Conservation (phyloP, 148 eudicot species). For the Polygonum maritimum region DNA sequence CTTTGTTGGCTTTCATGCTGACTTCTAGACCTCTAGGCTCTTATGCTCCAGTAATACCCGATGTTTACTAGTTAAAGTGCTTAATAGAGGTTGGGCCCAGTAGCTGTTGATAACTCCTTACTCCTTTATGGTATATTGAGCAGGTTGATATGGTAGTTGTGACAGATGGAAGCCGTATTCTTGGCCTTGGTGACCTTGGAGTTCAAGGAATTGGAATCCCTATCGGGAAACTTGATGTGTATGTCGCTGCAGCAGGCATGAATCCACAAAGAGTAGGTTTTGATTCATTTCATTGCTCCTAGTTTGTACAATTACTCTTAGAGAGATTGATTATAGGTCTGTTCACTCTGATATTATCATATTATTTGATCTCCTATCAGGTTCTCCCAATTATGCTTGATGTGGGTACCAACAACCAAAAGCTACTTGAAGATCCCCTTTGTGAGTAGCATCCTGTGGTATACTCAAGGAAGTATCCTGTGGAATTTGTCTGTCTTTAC, state of each 20-base stretch:
- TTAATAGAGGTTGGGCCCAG: not conserved
- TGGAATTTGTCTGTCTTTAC: slow-evolving; percentile 3
- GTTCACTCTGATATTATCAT: not conserved
- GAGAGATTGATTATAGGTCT: not conserved
- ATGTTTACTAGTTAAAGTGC: not conserved
- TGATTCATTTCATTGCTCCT: not conserved
- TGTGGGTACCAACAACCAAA: slow-evolving; percentile 93
- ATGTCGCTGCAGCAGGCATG: slow-evolving; percentile 99
- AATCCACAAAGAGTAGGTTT: slow-evolving; percentile 81
- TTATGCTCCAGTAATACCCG: not conserved
- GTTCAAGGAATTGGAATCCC: slow-evolving; percentile 99
- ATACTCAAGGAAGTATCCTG: not conserved
- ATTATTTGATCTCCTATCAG: slow-evolving; percentile 23
- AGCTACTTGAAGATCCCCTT: slow-evolving; percentile 80
- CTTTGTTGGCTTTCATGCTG: not conserved
- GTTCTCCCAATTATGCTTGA: slow-evolving; percentile 97
- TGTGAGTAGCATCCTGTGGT: slow-evolving; percentile 45
- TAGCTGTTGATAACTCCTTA: not conserved
- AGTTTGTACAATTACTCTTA: not conserved
- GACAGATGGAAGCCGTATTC: slow-evolving; percentile 99
- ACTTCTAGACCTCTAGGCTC: not conserved
- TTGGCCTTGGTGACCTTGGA: slow-evolving; percentile 98
- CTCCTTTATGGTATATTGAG: slow-evolving; percentile 8
- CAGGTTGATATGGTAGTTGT: slow-evolving; percentile 99
- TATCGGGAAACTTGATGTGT: slow-evolving; percentile 93